A percentile compares a stretch with the other conserved stretches of the same genome.
These are phyloP conservation scores for Zangia roseola DNA, from an alignment of 768 basidiomycete species.

Conservation along the genomic window DNA sequence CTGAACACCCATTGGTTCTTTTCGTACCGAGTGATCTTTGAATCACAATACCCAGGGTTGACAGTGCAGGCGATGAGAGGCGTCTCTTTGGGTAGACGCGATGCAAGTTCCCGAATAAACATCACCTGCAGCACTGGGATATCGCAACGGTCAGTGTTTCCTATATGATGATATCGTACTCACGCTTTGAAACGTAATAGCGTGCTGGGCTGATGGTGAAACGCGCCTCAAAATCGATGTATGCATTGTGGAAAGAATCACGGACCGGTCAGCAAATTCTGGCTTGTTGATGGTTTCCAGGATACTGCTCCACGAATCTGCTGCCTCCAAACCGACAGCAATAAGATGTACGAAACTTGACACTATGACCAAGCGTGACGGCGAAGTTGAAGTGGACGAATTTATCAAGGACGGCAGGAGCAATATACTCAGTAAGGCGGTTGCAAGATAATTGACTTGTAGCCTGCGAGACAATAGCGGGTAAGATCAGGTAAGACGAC, in stretches of 20 bases:
- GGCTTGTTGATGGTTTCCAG: slow-evolving; percentile 24
- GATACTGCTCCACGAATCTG: slow-evolving; percentile 14
- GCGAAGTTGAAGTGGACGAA: slow-evolving; percentile 19
- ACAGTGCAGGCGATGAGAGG: slow-evolving; percentile 17
- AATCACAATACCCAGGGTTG: slow-evolving; percentile 35
- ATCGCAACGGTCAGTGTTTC: background rate
- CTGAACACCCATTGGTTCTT: background rate
- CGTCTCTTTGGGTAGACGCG: slow-evolving; percentile 21
- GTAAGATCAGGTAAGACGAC: background rate
- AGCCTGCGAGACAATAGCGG: slow-evolving; percentile 23
- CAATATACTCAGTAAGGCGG: slow-evolving; percentile 31
- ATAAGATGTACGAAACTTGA: slow-evolving; percentile 31
- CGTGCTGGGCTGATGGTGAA: slow-evolving; percentile 11
- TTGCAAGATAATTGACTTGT: slow-evolving; percentile 37
- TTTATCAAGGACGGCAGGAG: slow-evolving; percentile 34
- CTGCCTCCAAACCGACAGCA: background rate
- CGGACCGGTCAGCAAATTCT: slow-evolving; percentile 22
- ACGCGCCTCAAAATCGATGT: background rate
- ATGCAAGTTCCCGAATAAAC: slow-evolving; percentile 34
- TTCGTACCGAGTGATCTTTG: slow-evolving; percentile 23
- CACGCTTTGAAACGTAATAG: slow-evolving; percentile 28
- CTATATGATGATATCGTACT: background rate
- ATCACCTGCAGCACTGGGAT: slow-evolving; percentile 32
- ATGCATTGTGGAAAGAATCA: background rate
- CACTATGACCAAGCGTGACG: slow-evolving; percentile 30